Evolutionary conservation across 108 stramenopile species (phyloP).

Genomic region (Tribonema minus): DNA sequence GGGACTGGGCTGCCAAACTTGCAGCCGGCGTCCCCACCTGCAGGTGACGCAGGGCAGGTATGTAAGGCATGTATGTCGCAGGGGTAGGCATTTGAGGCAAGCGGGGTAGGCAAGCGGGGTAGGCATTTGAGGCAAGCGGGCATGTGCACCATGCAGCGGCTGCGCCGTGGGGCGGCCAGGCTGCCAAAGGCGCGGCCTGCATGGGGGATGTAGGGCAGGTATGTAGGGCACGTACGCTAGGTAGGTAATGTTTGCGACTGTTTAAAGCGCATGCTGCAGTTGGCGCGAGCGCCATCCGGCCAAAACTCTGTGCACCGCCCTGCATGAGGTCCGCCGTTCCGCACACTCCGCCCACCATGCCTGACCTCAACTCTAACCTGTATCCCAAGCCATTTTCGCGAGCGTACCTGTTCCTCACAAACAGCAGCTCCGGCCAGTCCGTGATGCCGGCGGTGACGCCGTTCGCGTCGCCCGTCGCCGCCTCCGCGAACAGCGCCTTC

Average conservation of each 20-base stretch:
- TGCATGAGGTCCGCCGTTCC: too few relatives aligned
- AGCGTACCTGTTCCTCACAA: constrained; percentile 12
- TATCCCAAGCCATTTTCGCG: background rate
- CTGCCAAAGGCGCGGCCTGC: background rate
- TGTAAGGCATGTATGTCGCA: background rate
- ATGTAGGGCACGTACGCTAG: background rate
- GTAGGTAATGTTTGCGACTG: background rate
- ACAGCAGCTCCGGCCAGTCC: constrained; percentile 31
- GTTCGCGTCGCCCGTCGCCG: background rate
- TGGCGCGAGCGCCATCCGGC: too few relatives aligned
- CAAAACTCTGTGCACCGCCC: too few relatives aligned
- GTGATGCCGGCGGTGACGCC: constrained; percentile 3
- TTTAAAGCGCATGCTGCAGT: too few relatives aligned
- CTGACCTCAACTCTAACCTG: background rate
- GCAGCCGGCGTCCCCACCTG: background rate
- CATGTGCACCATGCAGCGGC: background rate
- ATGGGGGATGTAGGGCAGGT: background rate
- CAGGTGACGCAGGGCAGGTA: too few relatives aligned
- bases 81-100: too few relatives aligned
- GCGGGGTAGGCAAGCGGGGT: background rate
- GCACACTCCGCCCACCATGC: background rate
- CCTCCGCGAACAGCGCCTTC: background rate
- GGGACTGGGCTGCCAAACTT: background rate
- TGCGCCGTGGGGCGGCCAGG: background rate
- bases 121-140: too few relatives aligned